Percentiles rank a stretch among this genome's conserved stretches.
Evolutionary conservation across 2,329 filamentous ascomycete genomes (phyloP).

Genomic region (Trichocomaceae sp.): DNA sequence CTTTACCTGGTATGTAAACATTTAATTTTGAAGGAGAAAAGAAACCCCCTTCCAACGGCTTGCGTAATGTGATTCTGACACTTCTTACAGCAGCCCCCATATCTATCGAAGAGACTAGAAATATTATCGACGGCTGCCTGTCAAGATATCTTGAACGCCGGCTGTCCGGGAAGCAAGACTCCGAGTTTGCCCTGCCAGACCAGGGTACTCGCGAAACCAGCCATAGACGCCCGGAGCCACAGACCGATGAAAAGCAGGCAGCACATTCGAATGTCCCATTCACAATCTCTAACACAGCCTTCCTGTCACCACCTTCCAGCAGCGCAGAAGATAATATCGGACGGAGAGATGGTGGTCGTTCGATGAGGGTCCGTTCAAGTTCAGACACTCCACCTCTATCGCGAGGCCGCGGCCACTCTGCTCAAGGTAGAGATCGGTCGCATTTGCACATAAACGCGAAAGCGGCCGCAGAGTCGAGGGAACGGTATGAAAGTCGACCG

Average conservation of each 20-base stretch:
- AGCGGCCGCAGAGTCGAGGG: constrained; percentile 33
- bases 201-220: not conserved
- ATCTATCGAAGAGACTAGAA: constrained; percentile 54
- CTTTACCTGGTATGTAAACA: constrained; percentile 22
- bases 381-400: constrained; percentile 23
- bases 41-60: too few relatives aligned
- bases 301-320: constrained; percentile 5
- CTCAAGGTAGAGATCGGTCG: constrained; percentile 16
- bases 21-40: not conserved
- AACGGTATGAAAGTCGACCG: constrained; percentile 24
- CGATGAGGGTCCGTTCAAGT: constrained; percentile 21
- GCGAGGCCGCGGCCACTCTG: constrained; percentile 18
- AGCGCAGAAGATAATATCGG: constrained; percentile 14
- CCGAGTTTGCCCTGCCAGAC: not conserved
- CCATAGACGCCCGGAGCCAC: not conserved
- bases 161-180: constrained; percentile 22
- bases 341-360: constrained; percentile 17
- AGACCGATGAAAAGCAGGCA: not conserved
- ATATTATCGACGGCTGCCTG: constrained; percentile 52
- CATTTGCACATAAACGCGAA: constrained; percentile 14
- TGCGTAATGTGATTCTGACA: too few relatives aligned
- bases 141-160: constrained; percentile 44
- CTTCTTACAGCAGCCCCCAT: constrained; percentile 40
- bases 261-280: not conserved
- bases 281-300: not conserved